These are phyloP conservation scores for Zizania palustris DNA, from an alignment of 202 grass and related monocot species.

Conservation along the genomic window DNA sequence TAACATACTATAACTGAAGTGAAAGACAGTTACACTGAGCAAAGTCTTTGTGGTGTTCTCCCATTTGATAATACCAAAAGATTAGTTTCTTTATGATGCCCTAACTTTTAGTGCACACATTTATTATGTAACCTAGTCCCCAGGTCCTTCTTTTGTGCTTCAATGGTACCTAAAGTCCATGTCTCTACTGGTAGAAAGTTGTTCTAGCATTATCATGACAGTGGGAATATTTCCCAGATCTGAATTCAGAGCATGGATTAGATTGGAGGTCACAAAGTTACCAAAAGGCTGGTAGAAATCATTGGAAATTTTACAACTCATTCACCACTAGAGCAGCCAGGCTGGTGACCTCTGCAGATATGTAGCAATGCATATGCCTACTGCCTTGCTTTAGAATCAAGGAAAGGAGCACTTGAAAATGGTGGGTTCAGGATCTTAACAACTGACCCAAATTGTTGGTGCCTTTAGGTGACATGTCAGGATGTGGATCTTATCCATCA, in stretches of 20 bases:
- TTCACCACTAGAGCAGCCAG: conserved; percentile 29
- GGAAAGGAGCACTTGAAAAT: conserved; percentile 57
- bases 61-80: conserved; percentile 37
- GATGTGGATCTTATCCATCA: conserved; percentile 44
- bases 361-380: conserved; percentile 32
- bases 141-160: conserved; percentile 32
- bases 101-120: conserved; percentile 34
- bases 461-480: conserved; percentile 49
- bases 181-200: conserved; percentile 38
- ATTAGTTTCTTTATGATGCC: conserved; percentile 4
- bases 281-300: conserved; percentile 43
- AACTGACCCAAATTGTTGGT: conserved; percentile 43
- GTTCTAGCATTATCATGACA: conserved; percentile 41
- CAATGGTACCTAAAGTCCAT: conserved; percentile 35
- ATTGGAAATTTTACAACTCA: conserved; percentile 52
- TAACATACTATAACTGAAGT: background rate
- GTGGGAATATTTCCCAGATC: conserved; percentile 49
- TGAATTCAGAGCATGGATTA: conserved; percentile 24
- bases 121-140: conserved; percentile 45
- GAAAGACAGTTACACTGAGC: background rate
- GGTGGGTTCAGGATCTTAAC: conserved; percentile 52
- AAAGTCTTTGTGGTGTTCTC: conserved; percentile 8
- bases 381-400: conserved; percentile 54
- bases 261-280: conserved; percentile 44
- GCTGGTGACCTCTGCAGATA: conserved; percentile 18